phyloP scores from a whole-genome alignment of 768 basidiomycete genomes.

The Polyporus arcularius region DNA sequence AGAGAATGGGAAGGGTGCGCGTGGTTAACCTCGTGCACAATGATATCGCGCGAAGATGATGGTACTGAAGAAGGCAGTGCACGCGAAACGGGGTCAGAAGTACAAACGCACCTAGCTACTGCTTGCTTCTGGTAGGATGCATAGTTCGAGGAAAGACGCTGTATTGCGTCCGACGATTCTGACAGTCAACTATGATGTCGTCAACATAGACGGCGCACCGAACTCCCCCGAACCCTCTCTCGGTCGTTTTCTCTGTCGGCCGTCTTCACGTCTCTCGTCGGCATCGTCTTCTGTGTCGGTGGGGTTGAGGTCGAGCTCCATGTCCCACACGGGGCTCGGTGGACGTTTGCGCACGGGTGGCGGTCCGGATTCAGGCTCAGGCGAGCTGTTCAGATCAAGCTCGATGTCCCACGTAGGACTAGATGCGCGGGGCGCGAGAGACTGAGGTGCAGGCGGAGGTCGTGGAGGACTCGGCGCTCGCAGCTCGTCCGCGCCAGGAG shows the following conservation, averaged over 20 bases:
- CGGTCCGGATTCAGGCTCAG: slow-evolving; percentile 21
- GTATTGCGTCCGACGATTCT: too few relatives aligned
- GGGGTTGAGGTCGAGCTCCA: slow-evolving; percentile 47
- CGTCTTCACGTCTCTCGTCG: background rate
- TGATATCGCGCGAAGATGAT: too few relatives aligned
- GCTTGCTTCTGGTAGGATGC: too few relatives aligned
- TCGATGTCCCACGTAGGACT: slow-evolving; percentile 80
- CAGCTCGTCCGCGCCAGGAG: background rate
- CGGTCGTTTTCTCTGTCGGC: slow-evolving; percentile 7
- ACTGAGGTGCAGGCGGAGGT: slow-evolving; percentile 5
- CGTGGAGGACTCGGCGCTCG: slow-evolving; percentile 3
- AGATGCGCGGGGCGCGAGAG: slow-evolving; percentile 37
- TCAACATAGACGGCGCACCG: slow-evolving; percentile 14
- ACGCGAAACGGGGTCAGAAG: too few relatives aligned
- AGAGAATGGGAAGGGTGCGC: too few relatives aligned
- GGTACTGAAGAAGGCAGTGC: too few relatives aligned
- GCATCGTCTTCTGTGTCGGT: slow-evolving; percentile 12
- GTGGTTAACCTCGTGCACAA: too few relatives aligned
- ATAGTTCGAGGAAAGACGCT: too few relatives aligned
- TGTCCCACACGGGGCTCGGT: slow-evolving; percentile 38
- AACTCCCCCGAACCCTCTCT: slow-evolving; percentile 19
- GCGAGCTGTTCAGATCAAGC: slow-evolving; percentile 44
- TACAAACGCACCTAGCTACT: too few relatives aligned
- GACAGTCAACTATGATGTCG: background rate
- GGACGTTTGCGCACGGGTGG: slow-evolving; percentile 21